These are phyloP conservation scores for Populus tomentosa DNA, from an alignment of 441 rosid genomes.

Conservation along the genomic window DNA sequence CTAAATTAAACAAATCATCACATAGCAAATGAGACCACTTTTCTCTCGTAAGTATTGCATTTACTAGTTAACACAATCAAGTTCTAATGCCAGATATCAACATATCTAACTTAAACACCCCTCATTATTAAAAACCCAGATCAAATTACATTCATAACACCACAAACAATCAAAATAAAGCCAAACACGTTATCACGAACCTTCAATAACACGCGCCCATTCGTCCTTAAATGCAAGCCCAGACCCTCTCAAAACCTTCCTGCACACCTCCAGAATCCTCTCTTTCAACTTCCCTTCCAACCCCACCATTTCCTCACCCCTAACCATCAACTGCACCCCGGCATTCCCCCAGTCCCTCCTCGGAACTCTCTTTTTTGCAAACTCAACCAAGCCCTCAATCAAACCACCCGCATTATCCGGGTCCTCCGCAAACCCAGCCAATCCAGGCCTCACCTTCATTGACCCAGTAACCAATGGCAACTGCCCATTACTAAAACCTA, in stretches of 20 bases:
- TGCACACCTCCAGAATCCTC: conserved; percentile 25
- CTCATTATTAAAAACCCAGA: neutral
- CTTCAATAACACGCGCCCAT: conserved; percentile 36
- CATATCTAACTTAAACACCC: neutral
- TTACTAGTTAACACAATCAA: neutral
- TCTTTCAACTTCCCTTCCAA: conserved; percentile 12
- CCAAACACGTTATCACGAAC: conserved; percentile 11
- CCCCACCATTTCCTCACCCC: conserved; percentile 17
- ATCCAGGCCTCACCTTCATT: conserved; percentile 19
- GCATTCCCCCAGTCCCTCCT: conserved; percentile 35
- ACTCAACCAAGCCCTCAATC: conserved; percentile 28
- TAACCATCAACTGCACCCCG: conserved; percentile 31
- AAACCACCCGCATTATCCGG: conserved; percentile 22
- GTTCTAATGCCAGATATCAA: neutral
- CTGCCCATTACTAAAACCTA: conserved; percentile 25
- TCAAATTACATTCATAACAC: neutral
- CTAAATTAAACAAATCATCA: neutral
- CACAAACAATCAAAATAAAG: neutral
- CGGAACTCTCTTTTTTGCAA: conserved; percentile 29
- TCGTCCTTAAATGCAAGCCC: conserved; percentile 41
- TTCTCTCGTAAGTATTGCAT: neutral
- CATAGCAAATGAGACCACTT: neutral
- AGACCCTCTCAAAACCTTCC: conserved; percentile 34
- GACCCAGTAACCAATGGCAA: conserved; percentile 23
- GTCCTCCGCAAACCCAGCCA: conserved; percentile 7